Evolutionary conservation across 129 eudicot genomes (phyloP).

Genomic region (Tanacetum coccineum): DNA sequence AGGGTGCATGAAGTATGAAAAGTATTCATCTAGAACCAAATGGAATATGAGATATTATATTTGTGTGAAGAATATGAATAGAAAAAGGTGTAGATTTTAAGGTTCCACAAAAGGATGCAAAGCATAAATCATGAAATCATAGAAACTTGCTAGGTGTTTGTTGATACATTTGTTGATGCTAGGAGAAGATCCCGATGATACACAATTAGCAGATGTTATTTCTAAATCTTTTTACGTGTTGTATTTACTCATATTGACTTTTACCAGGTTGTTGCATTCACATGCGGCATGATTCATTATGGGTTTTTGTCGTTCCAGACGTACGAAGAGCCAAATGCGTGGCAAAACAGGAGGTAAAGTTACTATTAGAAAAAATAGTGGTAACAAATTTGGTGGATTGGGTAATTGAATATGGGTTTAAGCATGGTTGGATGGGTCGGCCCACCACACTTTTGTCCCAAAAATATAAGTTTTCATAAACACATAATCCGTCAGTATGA

Average conservation of each 20-base stretch:
- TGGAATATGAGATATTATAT: too few relatives aligned
- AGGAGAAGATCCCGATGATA: too few relatives aligned
- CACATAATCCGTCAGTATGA: too few relatives aligned
- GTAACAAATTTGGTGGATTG: too few relatives aligned
- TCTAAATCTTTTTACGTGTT: neutral
- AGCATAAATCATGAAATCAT: neutral
- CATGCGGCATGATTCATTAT: conserved; percentile 73
- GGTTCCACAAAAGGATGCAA: neutral
- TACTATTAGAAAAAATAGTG: neutral
- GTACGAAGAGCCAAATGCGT: conserved; percentile 38
- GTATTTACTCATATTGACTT: conserved; percentile 5
- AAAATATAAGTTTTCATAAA: too few relatives aligned
- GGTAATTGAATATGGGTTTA: too few relatives aligned
- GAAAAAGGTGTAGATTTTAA: neutral
- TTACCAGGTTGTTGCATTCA: conserved; percentile 75
- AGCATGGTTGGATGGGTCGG: too few relatives aligned
- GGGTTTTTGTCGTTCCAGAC: conserved; percentile 44
- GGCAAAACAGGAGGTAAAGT: conserved; percentile 66
- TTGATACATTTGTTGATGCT: neutral
- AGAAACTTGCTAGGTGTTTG: neutral
- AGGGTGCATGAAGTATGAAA: too few relatives aligned
- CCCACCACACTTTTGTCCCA: too few relatives aligned
- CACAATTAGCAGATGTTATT: too few relatives aligned
- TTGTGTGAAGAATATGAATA: too few relatives aligned
- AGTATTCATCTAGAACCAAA: neutral